Evolutionary conservation across 1,139 yeast species (phyloP), one percentile per base, ranked within the genome.

Genomic region (Magnusiomyces magnusii): DNA sequence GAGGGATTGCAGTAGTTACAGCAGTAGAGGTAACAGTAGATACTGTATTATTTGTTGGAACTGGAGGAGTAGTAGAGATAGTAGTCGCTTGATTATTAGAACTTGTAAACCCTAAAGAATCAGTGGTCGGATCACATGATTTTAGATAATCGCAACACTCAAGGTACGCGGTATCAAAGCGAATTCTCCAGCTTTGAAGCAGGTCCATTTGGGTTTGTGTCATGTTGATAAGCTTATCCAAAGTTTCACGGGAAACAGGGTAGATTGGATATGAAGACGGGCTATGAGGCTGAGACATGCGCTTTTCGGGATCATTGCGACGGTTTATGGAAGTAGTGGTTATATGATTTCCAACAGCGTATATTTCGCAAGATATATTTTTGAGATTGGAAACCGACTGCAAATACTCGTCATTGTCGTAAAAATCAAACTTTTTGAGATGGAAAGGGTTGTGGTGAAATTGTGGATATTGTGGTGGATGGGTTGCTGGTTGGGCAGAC

Each of bases 211-310:
- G 53, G 9, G 23, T 27, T 23, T 50, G 36, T 10, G 53, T 21
- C 25, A 50, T 50, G 10, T 50, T 28, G 41, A 50, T 50, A 27
- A 50, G 39, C n/a, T 23, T 50, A 13, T 50, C 53, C 17, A 50
- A 21, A 15, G 53, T 19, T 50, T 50, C 53, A 17, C 24, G 25
- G 17, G 53, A 34, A 2, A 50, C 41, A 2, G 53, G 53, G 41
- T 28, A 50, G 5, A 50, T 15, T 27, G 53, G 53, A 31, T 25
- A 34, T 13, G 34, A 47, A 47, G n/a, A 15, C 5, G 44, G 44
- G 17, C 21, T 47, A 25, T 15, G 31, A 24, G 51, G 31, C 3
- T 15, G 9, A 47, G 50, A 21, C 10, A 17, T 5, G 15, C 2
- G n/a, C 25, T 47, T 15, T 7, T 28, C n/a, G 2, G 19, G 15